Evolutionary conservation across 257 asterid species (phyloP).

Genomic region (Solanum corneliomulleri): DNA sequence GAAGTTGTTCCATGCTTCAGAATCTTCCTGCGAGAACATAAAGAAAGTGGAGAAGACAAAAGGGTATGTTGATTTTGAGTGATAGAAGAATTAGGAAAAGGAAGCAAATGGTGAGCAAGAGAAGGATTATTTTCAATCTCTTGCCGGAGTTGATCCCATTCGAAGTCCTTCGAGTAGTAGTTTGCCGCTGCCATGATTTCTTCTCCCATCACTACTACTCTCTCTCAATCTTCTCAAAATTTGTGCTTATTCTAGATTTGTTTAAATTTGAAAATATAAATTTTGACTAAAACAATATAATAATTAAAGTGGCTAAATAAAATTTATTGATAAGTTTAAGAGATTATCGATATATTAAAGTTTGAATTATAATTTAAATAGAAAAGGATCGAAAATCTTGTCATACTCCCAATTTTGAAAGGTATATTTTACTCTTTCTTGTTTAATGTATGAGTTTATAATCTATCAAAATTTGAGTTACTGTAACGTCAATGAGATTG

Average conservation of each 20-base stretch:
- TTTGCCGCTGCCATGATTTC: constrained; percentile 27
- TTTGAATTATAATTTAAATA: too few relatives aligned
- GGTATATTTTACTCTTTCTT: background rate
- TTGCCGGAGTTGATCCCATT: constrained; percentile 50
- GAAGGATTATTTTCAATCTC: constrained; percentile 55
- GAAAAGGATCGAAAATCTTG: background rate
- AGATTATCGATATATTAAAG: too few relatives aligned
- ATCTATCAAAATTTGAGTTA: background rate
- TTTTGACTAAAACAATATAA: background rate
- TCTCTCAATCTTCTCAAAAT: background rate
- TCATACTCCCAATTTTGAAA: background rate
- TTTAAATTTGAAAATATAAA: too few relatives aligned
- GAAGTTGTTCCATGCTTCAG: constrained; percentile 69
- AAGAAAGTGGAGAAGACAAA: background rate
- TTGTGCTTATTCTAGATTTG: background rate
- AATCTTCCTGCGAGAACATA: constrained; percentile 14
- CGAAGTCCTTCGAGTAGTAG: constrained; percentile 73
- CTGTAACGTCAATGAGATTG: background rate
- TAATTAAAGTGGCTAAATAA: background rate
- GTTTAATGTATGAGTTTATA: background rate
- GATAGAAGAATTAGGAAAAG: constrained; percentile 4
- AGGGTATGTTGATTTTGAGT: background rate
- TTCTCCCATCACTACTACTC: background rate
- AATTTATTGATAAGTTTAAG: background rate
- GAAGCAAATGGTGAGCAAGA: constrained; percentile 47